Evolutionary conservation across 768 basidiomycete species (phyloP).

Genomic region (Tephrocybe sp.): DNA sequence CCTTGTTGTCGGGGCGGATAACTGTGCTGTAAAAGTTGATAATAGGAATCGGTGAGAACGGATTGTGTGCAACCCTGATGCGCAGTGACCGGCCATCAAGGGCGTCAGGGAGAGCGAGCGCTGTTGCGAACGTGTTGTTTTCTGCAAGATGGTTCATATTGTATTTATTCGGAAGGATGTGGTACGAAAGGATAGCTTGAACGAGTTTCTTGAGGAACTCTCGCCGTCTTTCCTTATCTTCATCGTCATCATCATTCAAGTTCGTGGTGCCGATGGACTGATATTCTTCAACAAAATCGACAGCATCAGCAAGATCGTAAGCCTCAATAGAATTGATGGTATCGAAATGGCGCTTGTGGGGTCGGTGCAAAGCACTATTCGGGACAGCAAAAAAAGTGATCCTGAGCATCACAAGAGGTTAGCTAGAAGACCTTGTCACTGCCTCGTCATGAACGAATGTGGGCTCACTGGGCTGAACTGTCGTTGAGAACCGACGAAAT

Average conservation of each 20-base stretch:
- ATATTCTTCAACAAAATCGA: slow-evolving; percentile 27
- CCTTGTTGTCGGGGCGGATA: slow-evolving; percentile 36
- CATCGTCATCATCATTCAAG: slow-evolving; percentile 33
- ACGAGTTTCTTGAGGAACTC: slow-evolving; percentile 56
- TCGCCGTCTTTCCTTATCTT: slow-evolving; percentile 46
- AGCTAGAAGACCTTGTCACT: background rate
- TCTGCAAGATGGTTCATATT: slow-evolving; percentile 38
- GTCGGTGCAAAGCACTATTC: slow-evolving; percentile 37
- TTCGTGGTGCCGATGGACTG: slow-evolving; percentile 38
- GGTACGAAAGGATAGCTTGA: slow-evolving; percentile 53
- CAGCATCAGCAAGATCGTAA: slow-evolving; percentile 19
- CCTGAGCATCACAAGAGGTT: slow-evolving; percentile 28
- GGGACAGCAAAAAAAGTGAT: slow-evolving; percentile 55
- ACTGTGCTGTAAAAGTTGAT: slow-evolving; percentile 52
- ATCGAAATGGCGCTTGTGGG: slow-evolving; percentile 15
- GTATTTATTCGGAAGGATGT: slow-evolving; percentile 44
- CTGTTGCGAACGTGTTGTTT: slow-evolving; percentile 54
- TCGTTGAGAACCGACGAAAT: slow-evolving; percentile 18
- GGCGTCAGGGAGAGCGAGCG: slow-evolving; percentile 39
- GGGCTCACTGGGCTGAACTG: slow-evolving; percentile 12
- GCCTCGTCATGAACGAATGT: background rate
- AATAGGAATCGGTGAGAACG: slow-evolving; percentile 31
- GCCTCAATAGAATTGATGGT: slow-evolving; percentile 6
- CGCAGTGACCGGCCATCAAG: slow-evolving; percentile 45
- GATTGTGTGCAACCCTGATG: slow-evolving; percentile 33